These are phyloP conservation scores for Echites panduratus DNA, from an alignment of 257 asterid species.

Conservation along the genomic window DNA sequence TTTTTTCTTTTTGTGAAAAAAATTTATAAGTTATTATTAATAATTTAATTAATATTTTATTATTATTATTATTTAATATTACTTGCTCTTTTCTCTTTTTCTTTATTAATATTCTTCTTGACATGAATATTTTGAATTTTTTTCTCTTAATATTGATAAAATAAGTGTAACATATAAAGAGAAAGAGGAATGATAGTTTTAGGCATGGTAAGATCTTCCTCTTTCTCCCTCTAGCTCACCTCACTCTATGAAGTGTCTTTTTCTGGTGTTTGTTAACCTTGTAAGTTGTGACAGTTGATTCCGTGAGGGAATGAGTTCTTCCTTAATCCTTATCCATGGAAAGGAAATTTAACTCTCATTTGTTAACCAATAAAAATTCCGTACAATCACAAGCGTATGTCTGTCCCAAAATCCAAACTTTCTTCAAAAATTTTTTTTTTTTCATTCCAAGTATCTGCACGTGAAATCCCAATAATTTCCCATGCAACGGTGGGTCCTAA, in stretches of 20 bases:
- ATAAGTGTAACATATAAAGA: too few relatives aligned
- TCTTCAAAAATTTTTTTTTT: neutral
- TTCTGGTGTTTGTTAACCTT: constrained; percentile 21
- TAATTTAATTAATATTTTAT: too few relatives aligned
- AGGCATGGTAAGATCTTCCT: too few relatives aligned
- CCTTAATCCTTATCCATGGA: constrained; percentile 39
- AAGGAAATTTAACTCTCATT: neutral
- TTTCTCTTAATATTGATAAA: too few relatives aligned
- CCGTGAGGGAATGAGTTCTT: constrained; percentile 36
- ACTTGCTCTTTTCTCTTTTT: too few relatives aligned
- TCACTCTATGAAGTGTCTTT: neutral
- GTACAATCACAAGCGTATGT: constrained; percentile 3
- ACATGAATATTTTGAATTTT: too few relatives aligned
- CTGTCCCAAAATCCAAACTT: neutral
- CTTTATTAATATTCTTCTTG: too few relatives aligned
- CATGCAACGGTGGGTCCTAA: constrained; percentile 85
- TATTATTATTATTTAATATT: too few relatives aligned
- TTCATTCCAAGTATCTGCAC: constrained; percentile 36
- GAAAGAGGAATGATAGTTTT: too few relatives aligned
- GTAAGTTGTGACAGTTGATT: constrained; percentile 49
- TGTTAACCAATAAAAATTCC: constrained; percentile 15
- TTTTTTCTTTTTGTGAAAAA: too few relatives aligned
- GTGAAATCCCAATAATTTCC: constrained; percentile 93
- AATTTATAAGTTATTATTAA: too few relatives aligned
- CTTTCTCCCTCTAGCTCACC: neutral